Evolutionary conservation across 495 filamentous ascomycete genomes (phyloP).

Genomic region (Cercophora newfieldiana): DNA sequence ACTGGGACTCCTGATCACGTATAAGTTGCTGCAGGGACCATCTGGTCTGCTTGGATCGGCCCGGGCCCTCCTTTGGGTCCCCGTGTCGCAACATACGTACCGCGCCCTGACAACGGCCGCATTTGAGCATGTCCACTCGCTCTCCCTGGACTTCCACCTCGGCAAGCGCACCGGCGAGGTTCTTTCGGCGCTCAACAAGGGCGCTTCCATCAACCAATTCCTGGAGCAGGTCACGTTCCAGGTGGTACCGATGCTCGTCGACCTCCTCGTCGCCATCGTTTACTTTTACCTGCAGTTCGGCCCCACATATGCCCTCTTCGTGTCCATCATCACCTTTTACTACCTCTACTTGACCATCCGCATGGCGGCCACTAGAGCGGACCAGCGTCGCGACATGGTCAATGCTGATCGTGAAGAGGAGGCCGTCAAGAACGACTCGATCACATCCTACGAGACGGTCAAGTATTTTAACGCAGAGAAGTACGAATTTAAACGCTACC

Average conservation of each 20-base stretch:
- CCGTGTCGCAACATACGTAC: slow-evolving; percentile 94
- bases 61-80: slow-evolving; percentile 86
- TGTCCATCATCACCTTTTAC: slow-evolving; percentile 88
- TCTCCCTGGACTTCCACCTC: slow-evolving; percentile 94
- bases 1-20: slow-evolving; percentile 77
- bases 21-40: slow-evolving; percentile 81
- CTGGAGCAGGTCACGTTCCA: slow-evolving; percentile 94
- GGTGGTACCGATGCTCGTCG: slow-evolving; percentile 90
- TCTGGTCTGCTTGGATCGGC: slow-evolving; percentile 83
- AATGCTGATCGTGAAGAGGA: slow-evolving; percentile 93
- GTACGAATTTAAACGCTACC: slow-evolving; percentile 88
- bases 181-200: slow-evolving; percentile 90
- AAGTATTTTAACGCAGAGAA: slow-evolving; percentile 98
- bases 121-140: slow-evolving; percentile 93
- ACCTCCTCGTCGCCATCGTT: slow-evolving; percentile 81
- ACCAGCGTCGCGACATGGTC: slow-evolving; percentile 88
- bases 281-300: slow-evolving; percentile 83
- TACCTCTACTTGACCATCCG: slow-evolving; percentile 95
- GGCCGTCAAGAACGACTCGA: slow-evolving; percentile 97
- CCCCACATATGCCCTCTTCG: slow-evolving; percentile 87
- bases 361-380: slow-evolving; percentile 89
- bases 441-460: slow-evolving; percentile 96
- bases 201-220: slow-evolving; percentile 94
- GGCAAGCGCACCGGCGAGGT: slow-evolving; percentile 97
- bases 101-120: slow-evolving; percentile 89